Base-by-base conservation (phyloP, 305 asterid species). In the Fraxinus sp. region DNA sequence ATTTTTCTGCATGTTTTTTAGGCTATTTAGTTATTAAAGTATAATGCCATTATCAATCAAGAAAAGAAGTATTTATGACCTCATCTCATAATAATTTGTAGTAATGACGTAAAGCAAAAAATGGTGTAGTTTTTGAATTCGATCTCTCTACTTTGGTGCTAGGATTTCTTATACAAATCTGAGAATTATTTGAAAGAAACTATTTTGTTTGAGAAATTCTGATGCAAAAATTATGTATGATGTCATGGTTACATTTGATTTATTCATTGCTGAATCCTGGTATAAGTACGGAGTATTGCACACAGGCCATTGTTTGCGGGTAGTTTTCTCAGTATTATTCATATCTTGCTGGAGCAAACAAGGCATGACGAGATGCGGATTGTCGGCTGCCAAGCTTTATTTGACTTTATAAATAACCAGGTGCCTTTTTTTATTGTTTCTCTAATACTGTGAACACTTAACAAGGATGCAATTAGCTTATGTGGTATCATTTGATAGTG, bases 281-380 rank as follows among this genome's bases (percentile, higher is more conserved):
- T 82, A 41, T 78, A 44, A 76, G 78, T 5, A 28, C 33, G 74
- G 79, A 74, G 37, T 78, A 64, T 84, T 79, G 70, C 79, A 52
- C 73, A 77, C 93, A 93, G 97, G 97, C 92, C 97, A 74, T 81
- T 93, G 81, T 93, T 93, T 88, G 97, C 97, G 32, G 93, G 92
- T 83, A 92, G 97, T 84, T 89, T 93, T 81, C 92, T 93, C 78
- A 88, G 88, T 87, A 86, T 93, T 76, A 81, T 92, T 83, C 90
- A 92, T 78, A 88, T 85, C 78, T 87, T 93, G 86, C 90, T 93
- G 86, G 97, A 92, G 77, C 92, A 93, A 83, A 87, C 90, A 44
- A 87, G 91, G 79, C 90, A 91, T 75, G 94, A 91, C 81, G 97
- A 89, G 86, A 85, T 93, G 90, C 85, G 89, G 83, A 86, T 88